These are phyloP conservation scores for Podospora bellae-mahoneyi DNA, from an alignment of 495 filamentous ascomycete species.

Conservation along the genomic window DNA sequence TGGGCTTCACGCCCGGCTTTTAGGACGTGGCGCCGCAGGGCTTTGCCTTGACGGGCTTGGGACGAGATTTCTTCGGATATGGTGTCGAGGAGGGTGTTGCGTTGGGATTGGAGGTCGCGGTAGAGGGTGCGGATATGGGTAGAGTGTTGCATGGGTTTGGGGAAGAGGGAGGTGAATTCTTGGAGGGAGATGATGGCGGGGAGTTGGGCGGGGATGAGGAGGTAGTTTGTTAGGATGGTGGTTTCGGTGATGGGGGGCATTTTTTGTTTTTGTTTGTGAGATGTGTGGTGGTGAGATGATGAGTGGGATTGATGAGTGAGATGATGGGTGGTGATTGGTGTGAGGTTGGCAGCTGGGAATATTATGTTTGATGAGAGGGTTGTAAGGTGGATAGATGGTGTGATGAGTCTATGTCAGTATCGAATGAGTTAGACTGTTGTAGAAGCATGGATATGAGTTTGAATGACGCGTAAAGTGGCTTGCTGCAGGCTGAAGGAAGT, in stretches of 20 bases:
- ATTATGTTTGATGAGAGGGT: not conserved
- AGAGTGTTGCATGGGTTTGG: conserved; percentile 61
- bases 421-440: not conserved
- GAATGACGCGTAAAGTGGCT: not conserved
- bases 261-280: not conserved
- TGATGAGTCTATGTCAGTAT: not conserved
- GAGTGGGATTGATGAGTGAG: not conserved
- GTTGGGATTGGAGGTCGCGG: conserved; percentile 68
- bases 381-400: not conserved
- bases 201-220: conserved; percentile 70
- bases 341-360: not conserved
- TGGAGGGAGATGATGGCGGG: conserved; percentile 68
- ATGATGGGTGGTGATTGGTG: not conserved
- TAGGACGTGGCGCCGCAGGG: conserved; percentile 59
- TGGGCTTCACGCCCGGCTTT: conserved; percentile 53
- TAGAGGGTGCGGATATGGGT: conserved; percentile 74
- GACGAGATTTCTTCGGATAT: conserved; percentile 65
- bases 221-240: conserved; percentile 70
- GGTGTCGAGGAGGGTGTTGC: conserved; percentile 63
- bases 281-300: not conserved
- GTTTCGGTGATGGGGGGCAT: conserved; percentile 54
- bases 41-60: conserved; percentile 62
- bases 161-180: conserved; percentile 75
- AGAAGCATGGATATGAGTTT: not conserved
- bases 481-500: not conserved